These are phyloP conservation scores for Dioscorea dumetorum DNA, from an alignment of 106 monocot species.

Conservation along the genomic window DNA sequence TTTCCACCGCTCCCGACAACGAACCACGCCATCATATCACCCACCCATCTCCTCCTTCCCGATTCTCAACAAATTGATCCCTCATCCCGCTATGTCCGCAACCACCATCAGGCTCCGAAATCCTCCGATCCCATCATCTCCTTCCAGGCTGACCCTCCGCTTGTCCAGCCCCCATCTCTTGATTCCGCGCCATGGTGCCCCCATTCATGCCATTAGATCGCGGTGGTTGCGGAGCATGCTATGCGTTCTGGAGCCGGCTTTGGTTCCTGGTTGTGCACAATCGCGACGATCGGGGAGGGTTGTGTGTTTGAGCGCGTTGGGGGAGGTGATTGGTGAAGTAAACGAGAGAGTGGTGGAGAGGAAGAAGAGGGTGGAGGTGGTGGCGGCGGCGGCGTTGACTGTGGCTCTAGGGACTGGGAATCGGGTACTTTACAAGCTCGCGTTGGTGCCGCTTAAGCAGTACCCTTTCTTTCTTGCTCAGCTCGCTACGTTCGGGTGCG, in stretches of 20 bases:
- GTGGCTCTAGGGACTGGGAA: slow-evolving; percentile 70
- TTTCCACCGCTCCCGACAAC: too few relatives aligned
- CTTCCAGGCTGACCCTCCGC: too few relatives aligned
- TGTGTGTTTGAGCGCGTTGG: slow-evolving; percentile 21
- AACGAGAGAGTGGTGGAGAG: slow-evolving; percentile 16
- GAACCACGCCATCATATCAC: too few relatives aligned
- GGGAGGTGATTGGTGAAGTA: slow-evolving; percentile 21
- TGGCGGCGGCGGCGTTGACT: slow-evolving; percentile 54
- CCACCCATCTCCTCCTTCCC: too few relatives aligned
- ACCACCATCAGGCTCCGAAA: too few relatives aligned
- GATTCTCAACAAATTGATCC: too few relatives aligned
- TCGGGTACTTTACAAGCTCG: slow-evolving; percentile 82
- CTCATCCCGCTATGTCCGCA: too few relatives aligned
- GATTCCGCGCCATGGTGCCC: too few relatives aligned
- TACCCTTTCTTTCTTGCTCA: slow-evolving; percentile 98
- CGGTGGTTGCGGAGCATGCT: background rate
- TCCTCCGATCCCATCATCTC: too few relatives aligned
- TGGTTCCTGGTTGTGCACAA: background rate
- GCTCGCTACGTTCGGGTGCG: slow-evolving; percentile 85
- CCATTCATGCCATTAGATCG: background rate
- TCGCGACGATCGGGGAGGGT: slow-evolving; percentile 5
- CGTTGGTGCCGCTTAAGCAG: slow-evolving; percentile 71
- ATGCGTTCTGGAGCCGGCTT: background rate
- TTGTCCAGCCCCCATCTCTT: too few relatives aligned
- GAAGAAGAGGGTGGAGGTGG: slow-evolving; percentile 38